Evolutionary conservation across 441 rosid species (phyloP).

Genomic region (Mallotus japonicus): DNA sequence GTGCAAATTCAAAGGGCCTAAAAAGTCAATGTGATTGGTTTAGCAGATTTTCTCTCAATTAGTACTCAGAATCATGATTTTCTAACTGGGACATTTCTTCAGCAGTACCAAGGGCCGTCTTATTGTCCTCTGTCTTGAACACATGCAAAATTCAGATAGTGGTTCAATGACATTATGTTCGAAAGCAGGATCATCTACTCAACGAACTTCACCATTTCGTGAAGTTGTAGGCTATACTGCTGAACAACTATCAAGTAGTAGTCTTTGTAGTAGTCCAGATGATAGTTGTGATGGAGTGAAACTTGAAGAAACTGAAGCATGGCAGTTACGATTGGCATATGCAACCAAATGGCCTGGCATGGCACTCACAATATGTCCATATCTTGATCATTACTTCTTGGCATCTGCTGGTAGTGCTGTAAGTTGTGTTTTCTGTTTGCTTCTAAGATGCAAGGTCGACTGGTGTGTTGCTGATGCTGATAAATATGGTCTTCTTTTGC

Average conservation of each 20-base stretch:
- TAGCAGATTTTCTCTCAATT: background rate
- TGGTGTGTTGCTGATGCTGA: constrained; percentile 20
- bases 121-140: constrained; percentile 73
- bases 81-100: constrained; percentile 28
- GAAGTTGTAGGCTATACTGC: constrained; percentile 69
- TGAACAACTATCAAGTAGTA: constrained; percentile 82
- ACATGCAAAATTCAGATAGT: constrained; percentile 65
- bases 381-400: constrained; percentile 84
- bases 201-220: constrained; percentile 75
- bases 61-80: constrained; percentile 10
- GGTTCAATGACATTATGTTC: constrained; percentile 71
- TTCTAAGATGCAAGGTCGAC: constrained; percentile 24
- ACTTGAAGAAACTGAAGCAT: constrained; percentile 77
- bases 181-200: constrained; percentile 75
- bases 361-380: constrained; percentile 93
- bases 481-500: constrained; percentile 33
- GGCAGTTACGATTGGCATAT: constrained; percentile 72
- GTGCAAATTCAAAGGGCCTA: background rate
- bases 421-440: constrained; percentile 40
- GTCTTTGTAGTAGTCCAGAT: constrained; percentile 85
- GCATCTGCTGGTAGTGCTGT: constrained; percentile 97
- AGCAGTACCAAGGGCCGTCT: constrained; percentile 92
- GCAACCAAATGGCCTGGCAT: constrained; percentile 67
- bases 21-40: constrained; percentile 7
- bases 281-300: constrained; percentile 83